Conservation (phyloP, 768 basidiomycete genomes). For the Dentipellis fragilis region DNA sequence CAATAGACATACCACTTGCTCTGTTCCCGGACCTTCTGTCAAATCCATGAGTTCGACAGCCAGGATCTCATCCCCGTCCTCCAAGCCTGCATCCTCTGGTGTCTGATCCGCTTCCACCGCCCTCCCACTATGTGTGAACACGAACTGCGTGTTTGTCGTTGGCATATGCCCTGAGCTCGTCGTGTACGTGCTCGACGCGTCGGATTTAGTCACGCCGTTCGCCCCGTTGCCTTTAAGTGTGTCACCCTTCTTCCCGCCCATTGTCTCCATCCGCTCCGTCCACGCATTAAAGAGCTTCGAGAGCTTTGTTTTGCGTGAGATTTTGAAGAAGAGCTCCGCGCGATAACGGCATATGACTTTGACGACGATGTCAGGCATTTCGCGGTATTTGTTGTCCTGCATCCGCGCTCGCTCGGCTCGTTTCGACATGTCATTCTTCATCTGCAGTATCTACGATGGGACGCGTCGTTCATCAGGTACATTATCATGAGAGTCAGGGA, state of each 20-base stretch:
- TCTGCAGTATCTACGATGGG: slow-evolving; percentile 50
- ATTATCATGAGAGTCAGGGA: too few relatives aligned
- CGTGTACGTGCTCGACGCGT: slow-evolving; percentile 26
- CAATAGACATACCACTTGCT: slow-evolving; percentile 40
- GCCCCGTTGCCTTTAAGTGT: slow-evolving; percentile 18
- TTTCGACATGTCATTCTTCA: slow-evolving; percentile 76
- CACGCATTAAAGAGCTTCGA: slow-evolving; percentile 77
- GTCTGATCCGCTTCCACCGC: slow-evolving; percentile 75
- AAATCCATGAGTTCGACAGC: slow-evolving; percentile 89
- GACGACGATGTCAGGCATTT: slow-evolving; percentile 84
- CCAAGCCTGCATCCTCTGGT: slow-evolving; percentile 79
- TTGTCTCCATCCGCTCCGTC: slow-evolving; percentile 76
- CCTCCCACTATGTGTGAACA: slow-evolving; percentile 78
- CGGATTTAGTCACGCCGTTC: slow-evolving; percentile 5
- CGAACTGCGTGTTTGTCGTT: slow-evolving; percentile 55
- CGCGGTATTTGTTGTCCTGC: slow-evolving; percentile 73
- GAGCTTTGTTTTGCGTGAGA: slow-evolving; percentile 82
- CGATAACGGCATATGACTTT: slow-evolving; percentile 85
- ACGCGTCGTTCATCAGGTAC: too few relatives aligned
- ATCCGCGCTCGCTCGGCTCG: slow-evolving; percentile 70
- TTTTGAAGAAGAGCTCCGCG: slow-evolving; percentile 87
- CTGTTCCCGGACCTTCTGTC: slow-evolving; percentile 55
- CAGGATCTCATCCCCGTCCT: slow-evolving; percentile 81
- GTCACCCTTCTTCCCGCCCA: slow-evolving; percentile 29
- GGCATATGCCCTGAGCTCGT: slow-evolving; percentile 16